A percentile compares a stretch with the other conserved stretches of the same genome.
phyloP scores from a whole-genome alignment of 306 rosid species.

The Ceratonia siliqua region DNA sequence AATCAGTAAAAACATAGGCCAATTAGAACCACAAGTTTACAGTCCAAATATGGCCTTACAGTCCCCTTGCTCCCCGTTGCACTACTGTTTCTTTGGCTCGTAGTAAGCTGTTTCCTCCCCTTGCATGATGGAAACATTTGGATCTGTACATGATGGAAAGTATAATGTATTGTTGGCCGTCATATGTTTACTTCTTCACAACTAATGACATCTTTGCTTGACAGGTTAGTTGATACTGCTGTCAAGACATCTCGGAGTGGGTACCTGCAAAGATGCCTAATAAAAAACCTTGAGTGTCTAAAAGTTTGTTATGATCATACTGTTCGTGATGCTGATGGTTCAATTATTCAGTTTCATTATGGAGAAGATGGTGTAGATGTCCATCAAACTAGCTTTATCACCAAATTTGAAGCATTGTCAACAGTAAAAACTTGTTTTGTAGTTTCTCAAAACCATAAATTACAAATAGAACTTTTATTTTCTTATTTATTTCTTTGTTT shows the following conservation, averaged over 20 bases:
- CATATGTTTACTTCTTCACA: conserved; percentile 28
- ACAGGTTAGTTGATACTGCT: conserved; percentile 94
- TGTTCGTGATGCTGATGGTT: conserved; percentile 95
- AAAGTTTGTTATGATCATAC: conserved; percentile 86
- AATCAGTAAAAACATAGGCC: too few species aligned
- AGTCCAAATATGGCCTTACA: not conserved
- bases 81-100: conserved; percentile 6
- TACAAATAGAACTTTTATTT: conserved; percentile 30
- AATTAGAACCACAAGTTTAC: not conserved
- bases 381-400: conserved; percentile 78
- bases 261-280: conserved; percentile 89
- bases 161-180: conserved; percentile 10
- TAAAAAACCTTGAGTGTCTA: conserved; percentile 87
- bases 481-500: conserved; percentile 19
- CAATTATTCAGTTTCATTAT: conserved; percentile 80
- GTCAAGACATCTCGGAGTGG: conserved; percentile 99
- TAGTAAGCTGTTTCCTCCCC: not conserved
- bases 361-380: conserved; percentile 99
- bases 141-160: conserved; percentile 3
- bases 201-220: conserved; percentile 14
- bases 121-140: conserved; percentile 11
- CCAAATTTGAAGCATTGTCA: conserved; percentile 75
- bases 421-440: conserved; percentile 49
- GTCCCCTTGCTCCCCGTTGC: not conserved
- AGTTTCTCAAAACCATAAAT: conserved; percentile 19